Conservation (phyloP, 176 grass and related monocot species). For the Avena insularis region DNA sequence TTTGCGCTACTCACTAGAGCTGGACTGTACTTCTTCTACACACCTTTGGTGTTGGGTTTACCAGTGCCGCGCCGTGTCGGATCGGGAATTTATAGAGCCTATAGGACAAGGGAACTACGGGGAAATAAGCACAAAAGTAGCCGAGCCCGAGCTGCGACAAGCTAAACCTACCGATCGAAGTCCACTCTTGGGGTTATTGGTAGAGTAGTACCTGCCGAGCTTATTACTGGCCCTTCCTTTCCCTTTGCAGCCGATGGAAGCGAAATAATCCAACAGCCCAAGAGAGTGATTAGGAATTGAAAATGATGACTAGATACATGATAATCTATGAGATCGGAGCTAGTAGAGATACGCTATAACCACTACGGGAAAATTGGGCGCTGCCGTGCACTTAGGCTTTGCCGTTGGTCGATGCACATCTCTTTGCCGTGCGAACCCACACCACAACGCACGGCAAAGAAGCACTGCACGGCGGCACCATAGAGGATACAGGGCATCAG, state of each 20-base stretch:
- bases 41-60: background rate
- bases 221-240: background rate
- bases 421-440: too few species aligned
- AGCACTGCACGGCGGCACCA: too few species aligned
- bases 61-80: background rate
- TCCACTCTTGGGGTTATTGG: background rate
- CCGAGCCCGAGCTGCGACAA: background rate
- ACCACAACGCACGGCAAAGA: too few species aligned
- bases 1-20: background rate
- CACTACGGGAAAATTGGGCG: too few species aligned
- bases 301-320: too few species aligned
- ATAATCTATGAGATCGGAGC: too few species aligned
- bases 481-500: too few species aligned
- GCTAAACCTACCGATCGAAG: background rate
- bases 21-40: background rate
- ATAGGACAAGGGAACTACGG: background rate
- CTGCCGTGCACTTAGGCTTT: too few species aligned
- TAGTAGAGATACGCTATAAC: too few species aligned
- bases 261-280: background rate
- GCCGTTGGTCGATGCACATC: too few species aligned
- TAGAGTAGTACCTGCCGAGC: background rate
- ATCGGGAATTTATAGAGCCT: constrained; percentile 28
- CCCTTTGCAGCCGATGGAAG: background rate
- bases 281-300: too few species aligned
- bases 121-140: constrained; percentile 5